A percentile compares a stretch with the other conserved stretches of the same genome.
phyloP scores from a whole-genome alignment of 768 basidiomycete species.

The Pleurotus cornucopiae region DNA sequence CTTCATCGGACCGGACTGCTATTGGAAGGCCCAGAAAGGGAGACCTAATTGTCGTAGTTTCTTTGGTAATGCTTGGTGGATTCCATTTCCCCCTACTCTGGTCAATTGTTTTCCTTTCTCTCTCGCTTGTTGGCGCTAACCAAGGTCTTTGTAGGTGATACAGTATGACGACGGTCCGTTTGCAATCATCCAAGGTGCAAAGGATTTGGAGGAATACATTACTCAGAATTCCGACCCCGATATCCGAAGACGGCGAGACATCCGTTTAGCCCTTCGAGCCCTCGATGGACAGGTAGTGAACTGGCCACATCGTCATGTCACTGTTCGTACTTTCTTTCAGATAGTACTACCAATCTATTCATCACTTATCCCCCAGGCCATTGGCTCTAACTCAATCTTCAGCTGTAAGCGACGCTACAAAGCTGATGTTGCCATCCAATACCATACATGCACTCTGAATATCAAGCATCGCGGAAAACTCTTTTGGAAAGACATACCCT shows the following conservation, averaged over 20 bases:
- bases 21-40: constrained; percentile 46
- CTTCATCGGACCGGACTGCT: constrained; percentile 69
- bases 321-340: constrained; percentile 29
- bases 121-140: background rate
- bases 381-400: constrained; percentile 41
- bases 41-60: constrained; percentile 37
- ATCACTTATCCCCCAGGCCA: constrained; percentile 26
- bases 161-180: constrained; percentile 61
- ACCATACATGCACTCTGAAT: constrained; percentile 40
- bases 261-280: constrained; percentile 61
- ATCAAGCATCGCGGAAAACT: constrained; percentile 53
- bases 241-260: constrained; percentile 45
- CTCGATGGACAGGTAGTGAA: constrained; percentile 57
- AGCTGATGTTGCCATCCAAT: constrained; percentile 43
- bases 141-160: constrained; percentile 42
- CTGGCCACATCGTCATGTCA: constrained; percentile 62
- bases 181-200: constrained; percentile 38
- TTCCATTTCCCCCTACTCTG: constrained; percentile 73
- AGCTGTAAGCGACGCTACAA: constrained; percentile 46
- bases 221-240: constrained; percentile 52
- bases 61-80: constrained; percentile 79
- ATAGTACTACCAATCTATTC: background rate
- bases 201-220: constrained; percentile 56
- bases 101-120: constrained; percentile 28
- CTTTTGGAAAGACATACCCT: constrained; percentile 44